Evolutionary conservation across 257 asterid genomes (phyloP).

Genomic region (Eucommia ulmoides): DNA sequence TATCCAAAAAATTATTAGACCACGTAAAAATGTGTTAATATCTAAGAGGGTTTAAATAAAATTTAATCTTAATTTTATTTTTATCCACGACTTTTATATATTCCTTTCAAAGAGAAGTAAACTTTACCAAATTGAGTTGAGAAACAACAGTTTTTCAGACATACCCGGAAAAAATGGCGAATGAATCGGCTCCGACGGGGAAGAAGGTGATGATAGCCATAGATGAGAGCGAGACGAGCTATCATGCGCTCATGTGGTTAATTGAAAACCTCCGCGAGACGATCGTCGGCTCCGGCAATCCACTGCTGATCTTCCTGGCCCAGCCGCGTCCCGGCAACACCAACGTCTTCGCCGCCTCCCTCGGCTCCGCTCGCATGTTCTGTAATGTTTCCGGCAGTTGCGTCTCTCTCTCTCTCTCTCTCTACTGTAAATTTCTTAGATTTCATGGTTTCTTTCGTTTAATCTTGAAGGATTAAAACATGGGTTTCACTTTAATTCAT

Average conservation of each 20-base stretch:
- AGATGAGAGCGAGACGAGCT: neutral
- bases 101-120: too few relatives aligned
- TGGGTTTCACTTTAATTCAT: too few relatives aligned
- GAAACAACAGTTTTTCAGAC: too few relatives aligned
- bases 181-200: too few relatives aligned
- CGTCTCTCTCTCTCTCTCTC: constrained; percentile 1
- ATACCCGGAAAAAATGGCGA: too few relatives aligned
- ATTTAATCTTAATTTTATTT: too few relatives aligned
- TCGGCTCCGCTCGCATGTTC: neutral
- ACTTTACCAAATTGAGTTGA: too few relatives aligned
- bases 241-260: neutral
- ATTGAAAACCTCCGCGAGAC: neutral
- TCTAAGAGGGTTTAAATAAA: too few relatives aligned
- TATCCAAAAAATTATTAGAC: too few relatives aligned
- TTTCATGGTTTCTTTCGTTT: neutral
- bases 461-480: neutral
- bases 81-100: too few relatives aligned
- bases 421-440: neutral
- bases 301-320: neutral
- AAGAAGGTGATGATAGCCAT: constrained; percentile 2
- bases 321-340: neutral
- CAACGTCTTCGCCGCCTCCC: neutral
- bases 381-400: too few relatives aligned
- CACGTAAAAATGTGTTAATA: too few relatives aligned
- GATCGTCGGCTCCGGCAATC: neutral